phyloP scores from a whole-genome alignment of 1,284 basidiomycete species.

The Vanrija humicola region DNA sequence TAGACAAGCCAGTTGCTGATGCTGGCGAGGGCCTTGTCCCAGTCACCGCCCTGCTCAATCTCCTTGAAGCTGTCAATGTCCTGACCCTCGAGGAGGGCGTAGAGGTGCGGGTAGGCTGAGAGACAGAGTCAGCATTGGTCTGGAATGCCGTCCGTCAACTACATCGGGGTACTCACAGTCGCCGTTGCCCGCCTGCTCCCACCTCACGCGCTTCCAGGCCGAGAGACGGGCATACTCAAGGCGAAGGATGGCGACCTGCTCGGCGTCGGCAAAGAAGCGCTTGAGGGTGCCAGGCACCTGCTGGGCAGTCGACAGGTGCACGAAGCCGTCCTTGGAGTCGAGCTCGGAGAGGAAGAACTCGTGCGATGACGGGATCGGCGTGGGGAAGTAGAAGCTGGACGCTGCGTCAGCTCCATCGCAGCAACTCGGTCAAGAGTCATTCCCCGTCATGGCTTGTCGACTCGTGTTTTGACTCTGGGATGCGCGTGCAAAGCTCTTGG shows the following conservation, averaged over 20 bases:
- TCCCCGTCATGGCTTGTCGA: too few species aligned
- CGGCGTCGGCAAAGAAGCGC: conserved; percentile 55
- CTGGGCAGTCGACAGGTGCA: conserved; percentile 60
- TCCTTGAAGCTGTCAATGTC: conserved; percentile 50
- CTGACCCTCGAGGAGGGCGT: conserved; percentile 55
- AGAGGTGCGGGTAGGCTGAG: conserved; percentile 42
- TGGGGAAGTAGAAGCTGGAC: conserved; percentile 13
- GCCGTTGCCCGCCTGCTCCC: conserved; percentile 31
- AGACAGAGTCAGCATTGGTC: not conserved
- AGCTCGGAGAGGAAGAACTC: conserved; percentile 35
- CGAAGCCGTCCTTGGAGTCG: conserved; percentile 53
- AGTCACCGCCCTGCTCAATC: conserved; percentile 31
- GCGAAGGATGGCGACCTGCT: conserved; percentile 54
- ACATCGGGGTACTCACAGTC: conserved; percentile 26
- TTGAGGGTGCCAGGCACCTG: conserved; percentile 58
- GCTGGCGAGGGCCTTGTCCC: conserved; percentile 45
- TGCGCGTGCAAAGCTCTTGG: too few species aligned
- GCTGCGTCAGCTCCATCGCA: too few species aligned
- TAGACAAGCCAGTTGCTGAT: conserved; percentile 14
- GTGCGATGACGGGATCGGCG: conserved; percentile 38
- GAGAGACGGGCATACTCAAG: conserved; percentile 42
- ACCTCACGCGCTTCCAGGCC: conserved; percentile 36
- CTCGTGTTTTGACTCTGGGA: too few species aligned
- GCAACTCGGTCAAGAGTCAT: too few species aligned
- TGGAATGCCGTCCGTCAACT: not conserved